Base-by-base conservation (phyloP, 495 filamentous ascomycete species). In the Collariella sp. region DNA sequence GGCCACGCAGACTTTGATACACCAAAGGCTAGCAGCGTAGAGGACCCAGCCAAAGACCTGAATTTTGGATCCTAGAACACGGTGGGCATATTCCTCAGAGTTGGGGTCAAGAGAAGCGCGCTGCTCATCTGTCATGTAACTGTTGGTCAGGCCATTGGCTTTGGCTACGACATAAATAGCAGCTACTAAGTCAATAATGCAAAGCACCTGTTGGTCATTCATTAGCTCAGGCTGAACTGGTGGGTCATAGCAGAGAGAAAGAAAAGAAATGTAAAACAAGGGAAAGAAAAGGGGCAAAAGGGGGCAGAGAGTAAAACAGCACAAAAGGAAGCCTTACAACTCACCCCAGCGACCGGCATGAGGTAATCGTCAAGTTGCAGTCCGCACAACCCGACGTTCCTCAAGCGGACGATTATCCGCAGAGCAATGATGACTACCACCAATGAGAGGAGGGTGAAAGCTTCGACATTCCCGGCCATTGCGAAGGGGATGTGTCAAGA, bases 81-180 rank as follows among this genome's bases (percentile, higher is more conserved):
- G 45, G 16, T 48, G 0, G 0, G 29, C 45, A 3, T 36, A 36
- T 36, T 48, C 45, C 19, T 35, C 2, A 9, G 45, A 48, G 45
- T 48, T 18, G 18, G 45, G 46, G 12, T 16, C 20, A 19, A 48
- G 46, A 22, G 46, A 18, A 33, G 46, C 46, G 13, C 46, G 31
- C 46, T 48, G 10, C 46, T 48, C 46, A 33, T 36, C 33, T 10
- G 46, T 48, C 46, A 48, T 48, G 31, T 36, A 48, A 18, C 31
- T 48, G 46, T 36, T 48, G 46, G 33, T 48, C n/a, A 48, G n/a
- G 46, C 31, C 46, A n/a, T 48, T 19, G 46, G 33, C 33, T 12
- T 9, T 2, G 19, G 31, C 24, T 20, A 48, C 46, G 33, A 48
- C 46, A 19, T 22, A 36, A 15, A 36, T 36, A 7, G 45, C 45